These are phyloP conservation scores for Albifimbria verrucaria DNA, from an alignment of 2,329 filamentous ascomycete genomes.

Conservation along the genomic window DNA sequence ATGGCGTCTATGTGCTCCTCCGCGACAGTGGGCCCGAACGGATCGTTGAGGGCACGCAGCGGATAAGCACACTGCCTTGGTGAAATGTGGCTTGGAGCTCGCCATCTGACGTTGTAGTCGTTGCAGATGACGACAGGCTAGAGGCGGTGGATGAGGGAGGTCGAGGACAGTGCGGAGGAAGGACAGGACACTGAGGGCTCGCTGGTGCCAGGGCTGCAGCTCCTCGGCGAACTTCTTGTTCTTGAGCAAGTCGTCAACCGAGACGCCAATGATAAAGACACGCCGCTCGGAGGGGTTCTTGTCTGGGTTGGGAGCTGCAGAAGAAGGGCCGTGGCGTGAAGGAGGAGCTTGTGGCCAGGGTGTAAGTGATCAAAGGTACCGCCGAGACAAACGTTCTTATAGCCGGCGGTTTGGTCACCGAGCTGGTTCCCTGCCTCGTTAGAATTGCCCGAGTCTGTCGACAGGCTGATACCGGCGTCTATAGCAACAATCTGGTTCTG, in stretches of 20 bases:
- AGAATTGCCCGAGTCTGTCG: slow-evolving; percentile 2
- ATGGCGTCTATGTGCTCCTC: slow-evolving; percentile 75
- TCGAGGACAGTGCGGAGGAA: slow-evolving; percentile 68
- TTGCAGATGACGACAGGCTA: slow-evolving; percentile 6
- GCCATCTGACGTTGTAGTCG: slow-evolving; percentile 13
- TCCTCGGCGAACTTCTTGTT: slow-evolving; percentile 86
- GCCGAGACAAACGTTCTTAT: slow-evolving; percentile 66
- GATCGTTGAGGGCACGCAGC: slow-evolving; percentile 81
- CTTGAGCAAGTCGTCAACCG: slow-evolving; percentile 77
- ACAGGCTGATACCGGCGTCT: slow-evolving; percentile 48
- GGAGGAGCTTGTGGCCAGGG: slow-evolving; percentile 89
- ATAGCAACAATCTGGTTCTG: slow-evolving; percentile 50
- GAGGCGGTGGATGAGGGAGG: slow-evolving; percentile 27
- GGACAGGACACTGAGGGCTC: slow-evolving; percentile 64
- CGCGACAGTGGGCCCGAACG: slow-evolving; percentile 86
- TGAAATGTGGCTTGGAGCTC: slow-evolving; percentile 51
- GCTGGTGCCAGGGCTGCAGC: slow-evolving; percentile 75
- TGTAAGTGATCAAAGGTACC: slow-evolving; percentile 97
- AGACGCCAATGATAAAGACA: slow-evolving; percentile 78
- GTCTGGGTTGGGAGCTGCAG: slow-evolving; percentile 46
- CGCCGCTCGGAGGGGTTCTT: slow-evolving; percentile 38
- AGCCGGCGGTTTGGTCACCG: slow-evolving; percentile 13
- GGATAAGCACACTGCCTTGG: slow-evolving; percentile 59
- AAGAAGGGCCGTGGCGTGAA: slow-evolving; percentile 80
- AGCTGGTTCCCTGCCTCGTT: neutral